phyloP scores from a whole-genome alignment of 1,284 basidiomycete genomes.

The Ustilago vetiveriae region DNA sequence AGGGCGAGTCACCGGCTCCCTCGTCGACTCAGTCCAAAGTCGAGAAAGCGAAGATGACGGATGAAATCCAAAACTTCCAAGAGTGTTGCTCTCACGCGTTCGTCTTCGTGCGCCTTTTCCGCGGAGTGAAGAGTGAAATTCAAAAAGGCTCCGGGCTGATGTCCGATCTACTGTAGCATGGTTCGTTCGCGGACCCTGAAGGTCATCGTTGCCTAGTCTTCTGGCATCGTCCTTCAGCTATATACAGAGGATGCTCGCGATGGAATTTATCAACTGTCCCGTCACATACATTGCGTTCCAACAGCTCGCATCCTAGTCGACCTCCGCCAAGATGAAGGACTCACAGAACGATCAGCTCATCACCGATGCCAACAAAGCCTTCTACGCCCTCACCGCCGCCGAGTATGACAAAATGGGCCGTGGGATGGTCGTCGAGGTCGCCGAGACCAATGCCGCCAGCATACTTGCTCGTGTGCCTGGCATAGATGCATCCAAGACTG shows the following conservation, averaged over 20 bases:
- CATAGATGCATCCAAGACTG: constrained; percentile 5
- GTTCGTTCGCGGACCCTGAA: constrained; percentile 11
- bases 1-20: too few relatives aligned
- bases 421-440: constrained; percentile 30
- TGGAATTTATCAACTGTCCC: background rate
- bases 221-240: background rate
- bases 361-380: constrained; percentile 41
- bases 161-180: too few relatives aligned
- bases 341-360: constrained; percentile 15
- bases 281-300: background rate
- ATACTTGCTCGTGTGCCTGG: constrained; percentile 34
- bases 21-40: background rate
- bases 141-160: too few relatives aligned
- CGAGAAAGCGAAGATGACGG: background rate
- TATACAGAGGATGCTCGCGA: background rate
- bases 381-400: constrained; percentile 41
- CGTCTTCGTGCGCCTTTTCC: background rate
- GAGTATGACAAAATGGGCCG: constrained; percentile 42
- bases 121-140: background rate
- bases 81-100: background rate
- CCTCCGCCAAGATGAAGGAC: constrained; percentile 11
- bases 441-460: constrained; percentile 34
- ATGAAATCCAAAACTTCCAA: too few relatives aligned
- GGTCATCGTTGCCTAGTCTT: background rate
- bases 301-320: background rate